phyloP scores from a whole-genome alignment of 2,329 filamentous ascomycete genomes.

The Nemania sp. region DNA sequence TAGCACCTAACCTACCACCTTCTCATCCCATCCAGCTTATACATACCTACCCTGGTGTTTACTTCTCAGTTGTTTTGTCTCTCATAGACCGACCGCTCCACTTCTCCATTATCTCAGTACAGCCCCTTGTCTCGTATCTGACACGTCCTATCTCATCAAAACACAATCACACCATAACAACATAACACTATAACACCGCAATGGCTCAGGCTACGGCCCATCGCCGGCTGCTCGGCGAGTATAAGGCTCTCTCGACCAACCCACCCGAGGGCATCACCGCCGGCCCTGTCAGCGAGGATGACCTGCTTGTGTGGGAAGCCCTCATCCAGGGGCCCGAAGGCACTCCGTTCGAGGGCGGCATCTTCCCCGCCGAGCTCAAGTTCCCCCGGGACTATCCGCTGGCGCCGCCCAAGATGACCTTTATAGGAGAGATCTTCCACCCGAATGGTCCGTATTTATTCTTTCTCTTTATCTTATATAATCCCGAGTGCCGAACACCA shows the following conservation, averaged over 20 bases:
- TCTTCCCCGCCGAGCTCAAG: slow-evolving; percentile 92
- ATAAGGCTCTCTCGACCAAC: slow-evolving; percentile 89
- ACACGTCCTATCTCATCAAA: no score
- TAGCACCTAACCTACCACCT: no score
- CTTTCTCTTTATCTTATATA: neutral
- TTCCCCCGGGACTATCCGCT: slow-evolving; percentile 98
- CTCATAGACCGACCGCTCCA: no score
- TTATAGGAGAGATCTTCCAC: slow-evolving; percentile 92
- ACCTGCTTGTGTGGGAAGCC: slow-evolving; percentile 95
- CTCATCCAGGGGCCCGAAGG: slow-evolving; percentile 93
- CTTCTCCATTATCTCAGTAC: no score
- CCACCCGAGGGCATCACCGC: slow-evolving; percentile 98
- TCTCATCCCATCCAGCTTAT: no score
- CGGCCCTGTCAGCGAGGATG: slow-evolving; percentile 89
- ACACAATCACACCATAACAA: no score
- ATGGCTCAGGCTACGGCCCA: slow-evolving; percentile 68
- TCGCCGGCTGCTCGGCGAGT: slow-evolving; percentile 91
- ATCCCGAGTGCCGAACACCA: neutral
- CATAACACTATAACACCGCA: no score
- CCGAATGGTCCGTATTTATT: slow-evolving; percentile 74
- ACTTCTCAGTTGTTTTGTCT: no score
- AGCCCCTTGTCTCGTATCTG: no score
- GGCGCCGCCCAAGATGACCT: slow-evolving; percentile 93
- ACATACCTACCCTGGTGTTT: no score
- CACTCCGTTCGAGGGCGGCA: slow-evolving; percentile 92